Evolutionary conservation across 2,329 filamentous ascomycete genomes (phyloP), one percentile per base, ranked within the genome.

Genomic region (Akanthomyces dipterigenus): DNA sequence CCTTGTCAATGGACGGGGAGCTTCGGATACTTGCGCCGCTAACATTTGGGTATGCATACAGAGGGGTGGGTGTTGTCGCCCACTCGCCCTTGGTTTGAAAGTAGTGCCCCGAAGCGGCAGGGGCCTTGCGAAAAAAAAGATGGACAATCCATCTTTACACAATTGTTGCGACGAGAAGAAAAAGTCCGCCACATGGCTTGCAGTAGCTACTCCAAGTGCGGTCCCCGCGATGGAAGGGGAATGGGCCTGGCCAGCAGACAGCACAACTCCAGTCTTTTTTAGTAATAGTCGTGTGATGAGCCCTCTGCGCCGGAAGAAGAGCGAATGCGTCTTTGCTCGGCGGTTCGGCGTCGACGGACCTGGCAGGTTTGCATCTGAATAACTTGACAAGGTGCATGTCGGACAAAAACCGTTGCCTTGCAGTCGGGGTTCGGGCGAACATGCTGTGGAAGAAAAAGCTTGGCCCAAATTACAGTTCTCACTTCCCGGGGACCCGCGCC

Each of bases 391-490:
- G 12, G 36, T 16, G 49, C 43, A 31, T 38, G 22, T 31, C 24
- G 6, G 9, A 45, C 22, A 38, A 57, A 43, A 43, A 40, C 20
- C 11, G 28, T 38, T 26, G 20, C 28, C 20, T 48, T 48, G 31
- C 14, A 36, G 43, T 28, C 43, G 42, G 55, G 26, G 24, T 57
- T 57, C 55, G 28, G 43, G 55, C 34, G 42, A 57, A 48, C 55
- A 31, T 28, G 22, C 18, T 20, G 9, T 5, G 20, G 8, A 26
- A n/a, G 7, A 28, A 50, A 31, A 12, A 24, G 8, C 12, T 57
- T 57, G 55, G 55, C 55, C 55, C 12, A 40, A 57, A 26, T 49
- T 57, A 57, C 55, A 57, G 55, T 57, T 57, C 55, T 57, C 55
- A 57, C 55, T 28, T 55, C 36, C 53, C 40, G 53, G 42, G 54